A percentile compares a stretch with the other conserved stretches of the same genome.
These are phyloP conservation scores for Euptelea pleiosperma DNA, from an alignment of 164 flowering plant genomes.

Conservation along the genomic window DNA sequence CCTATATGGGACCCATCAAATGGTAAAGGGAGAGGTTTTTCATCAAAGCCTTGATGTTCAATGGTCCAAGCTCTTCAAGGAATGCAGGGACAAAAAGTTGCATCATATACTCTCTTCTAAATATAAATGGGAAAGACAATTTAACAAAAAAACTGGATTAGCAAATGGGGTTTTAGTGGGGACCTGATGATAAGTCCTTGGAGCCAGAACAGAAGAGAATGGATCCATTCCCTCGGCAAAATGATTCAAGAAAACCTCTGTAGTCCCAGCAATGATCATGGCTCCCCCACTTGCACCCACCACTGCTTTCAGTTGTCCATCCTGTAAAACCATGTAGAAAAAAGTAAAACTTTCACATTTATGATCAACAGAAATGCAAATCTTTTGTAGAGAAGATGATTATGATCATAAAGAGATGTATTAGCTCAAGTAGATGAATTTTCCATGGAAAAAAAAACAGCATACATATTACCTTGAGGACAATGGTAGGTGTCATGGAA, in stretches of 20 bases:
- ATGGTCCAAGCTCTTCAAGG: too few relatives aligned
- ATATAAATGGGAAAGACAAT: not conserved
- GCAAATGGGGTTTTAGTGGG: not conserved
- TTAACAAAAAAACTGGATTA: not conserved
- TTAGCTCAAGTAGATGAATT: too few relatives aligned
- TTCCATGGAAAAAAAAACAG: too few relatives aligned
- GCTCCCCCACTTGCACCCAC: conserved; percentile 68
- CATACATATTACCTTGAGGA: conserved; percentile 63
- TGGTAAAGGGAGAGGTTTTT: too few relatives aligned
- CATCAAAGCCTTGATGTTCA: too few relatives aligned
- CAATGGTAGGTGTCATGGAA: conserved; percentile 64
- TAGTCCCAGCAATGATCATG: conserved; percentile 44
- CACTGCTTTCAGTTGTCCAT: conserved; percentile 44
- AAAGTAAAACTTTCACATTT: too few relatives aligned
- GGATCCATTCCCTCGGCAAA: conserved; percentile 58
- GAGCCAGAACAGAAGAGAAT: conserved; percentile 49
- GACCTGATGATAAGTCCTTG: conserved; percentile 68
- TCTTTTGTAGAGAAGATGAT: too few relatives aligned
- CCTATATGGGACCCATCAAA: too few relatives aligned
- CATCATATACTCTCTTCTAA: too few relatives aligned
- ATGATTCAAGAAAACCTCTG: conserved; percentile 60
- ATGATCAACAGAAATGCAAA: too few relatives aligned
- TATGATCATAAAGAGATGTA: not conserved
- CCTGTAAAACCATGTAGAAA: conserved; percentile 25
- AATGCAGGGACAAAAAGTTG: too few relatives aligned